Evolutionary conservation across 2,329 filamentous ascomycete species (phyloP).

Genomic region (Aureobasidium sp.): DNA sequence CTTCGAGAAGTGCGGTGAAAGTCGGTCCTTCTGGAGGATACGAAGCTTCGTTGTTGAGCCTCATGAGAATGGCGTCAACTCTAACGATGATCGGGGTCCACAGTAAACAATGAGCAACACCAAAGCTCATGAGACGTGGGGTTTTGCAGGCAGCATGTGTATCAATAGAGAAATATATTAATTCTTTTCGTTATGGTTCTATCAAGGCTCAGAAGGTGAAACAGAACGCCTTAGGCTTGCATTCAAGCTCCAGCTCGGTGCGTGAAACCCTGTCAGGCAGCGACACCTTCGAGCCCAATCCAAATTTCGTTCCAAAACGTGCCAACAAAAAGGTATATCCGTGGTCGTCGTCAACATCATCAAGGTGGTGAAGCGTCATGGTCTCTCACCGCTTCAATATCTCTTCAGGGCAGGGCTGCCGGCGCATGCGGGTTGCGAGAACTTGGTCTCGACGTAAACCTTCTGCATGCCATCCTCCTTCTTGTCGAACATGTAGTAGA

Average conservation of each 20-base stretch:
- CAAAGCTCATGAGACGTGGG: background rate
- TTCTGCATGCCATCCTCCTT: constrained; percentile 72
- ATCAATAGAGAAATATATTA: background rate
- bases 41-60: background rate
- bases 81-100: background rate
- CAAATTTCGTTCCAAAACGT: constrained; percentile 11
- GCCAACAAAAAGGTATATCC: constrained; percentile 10
- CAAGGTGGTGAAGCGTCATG: constrained; percentile 4
- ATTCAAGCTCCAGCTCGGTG: background rate
- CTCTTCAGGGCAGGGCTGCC: constrained; percentile 48
- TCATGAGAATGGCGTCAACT: background rate
- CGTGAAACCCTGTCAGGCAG: background rate
- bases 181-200: background rate
- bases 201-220: background rate
- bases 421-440: constrained; percentile 44
- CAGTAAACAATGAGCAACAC: background rate
- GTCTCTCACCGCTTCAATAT: constrained; percentile 22
- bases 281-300: constrained; percentile 8
- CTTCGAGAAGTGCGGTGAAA: constrained; percentile 6
- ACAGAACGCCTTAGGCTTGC: background rate
- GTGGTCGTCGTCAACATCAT: constrained; percentile 13
- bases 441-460: constrained; percentile 59
- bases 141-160: background rate
- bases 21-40: constrained; percentile 5
- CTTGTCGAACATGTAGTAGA: constrained; percentile 61